These are phyloP conservation scores for Cyclocybe cylindracea DNA, from an alignment of 768 basidiomycete genomes.

Conservation along the genomic window DNA sequence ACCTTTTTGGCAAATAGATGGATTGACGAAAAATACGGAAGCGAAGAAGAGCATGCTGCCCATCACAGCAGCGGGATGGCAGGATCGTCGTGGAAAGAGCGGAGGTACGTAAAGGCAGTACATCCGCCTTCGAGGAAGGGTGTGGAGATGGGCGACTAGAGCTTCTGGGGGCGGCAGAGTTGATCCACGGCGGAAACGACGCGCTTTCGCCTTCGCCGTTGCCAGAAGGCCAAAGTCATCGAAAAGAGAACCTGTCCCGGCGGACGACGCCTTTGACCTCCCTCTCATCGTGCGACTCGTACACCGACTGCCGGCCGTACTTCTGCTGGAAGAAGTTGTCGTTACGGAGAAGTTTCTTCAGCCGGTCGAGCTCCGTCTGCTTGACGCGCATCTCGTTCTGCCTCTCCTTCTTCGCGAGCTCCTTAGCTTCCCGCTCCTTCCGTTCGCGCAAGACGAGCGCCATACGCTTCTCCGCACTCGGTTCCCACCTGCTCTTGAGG, in stretches of 20 bases:
- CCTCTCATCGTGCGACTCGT: constrained; percentile 14
- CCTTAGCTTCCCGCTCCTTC: constrained; percentile 32
- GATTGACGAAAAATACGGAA: too few species aligned
- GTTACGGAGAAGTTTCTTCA: constrained; percentile 15
- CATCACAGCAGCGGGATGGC: too few species aligned
- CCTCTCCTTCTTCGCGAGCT: constrained; percentile 35
- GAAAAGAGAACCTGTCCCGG: constrained; percentile 43
- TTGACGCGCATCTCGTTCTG: constrained; percentile 37
- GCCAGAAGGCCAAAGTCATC: constrained; percentile 21
- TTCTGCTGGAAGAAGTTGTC: constrained; percentile 9
- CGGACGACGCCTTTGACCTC: constrained; percentile 16
- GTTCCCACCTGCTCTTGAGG: constrained; percentile 73
- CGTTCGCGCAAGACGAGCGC: constrained; percentile 54
- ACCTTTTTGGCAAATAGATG: too few species aligned
- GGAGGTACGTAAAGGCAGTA: constrained; percentile 13
- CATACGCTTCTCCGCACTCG: constrained; percentile 52
- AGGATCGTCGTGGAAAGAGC: too few species aligned
- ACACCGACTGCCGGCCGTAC: constrained; percentile 8
- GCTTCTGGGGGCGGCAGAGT: background rate
- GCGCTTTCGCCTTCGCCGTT: background rate
- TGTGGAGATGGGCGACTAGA: too few species aligned
- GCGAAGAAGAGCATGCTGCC: too few species aligned
- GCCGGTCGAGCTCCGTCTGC: constrained; percentile 12
- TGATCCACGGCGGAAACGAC: constrained; percentile 18
- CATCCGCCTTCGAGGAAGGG: constrained; percentile 1